These are phyloP conservation scores for Podospora pseudoanserina DNA, from an alignment of 495 filamentous ascomycete species.

Conservation along the genomic window DNA sequence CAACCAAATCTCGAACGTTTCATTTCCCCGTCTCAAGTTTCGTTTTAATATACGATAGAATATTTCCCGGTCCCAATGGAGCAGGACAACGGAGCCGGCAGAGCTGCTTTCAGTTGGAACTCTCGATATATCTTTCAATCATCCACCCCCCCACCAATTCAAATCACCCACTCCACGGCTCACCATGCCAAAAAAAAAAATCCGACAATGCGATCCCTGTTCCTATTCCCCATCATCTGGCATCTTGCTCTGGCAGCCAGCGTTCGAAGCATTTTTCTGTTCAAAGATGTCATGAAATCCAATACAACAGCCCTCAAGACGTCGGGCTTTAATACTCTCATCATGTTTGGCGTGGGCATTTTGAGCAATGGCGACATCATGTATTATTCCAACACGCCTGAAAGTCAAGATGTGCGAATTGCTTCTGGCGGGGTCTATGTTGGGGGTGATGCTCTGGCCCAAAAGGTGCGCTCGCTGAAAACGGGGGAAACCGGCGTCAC, in stretches of 20 bases:
- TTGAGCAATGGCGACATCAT: constrained; percentile 41
- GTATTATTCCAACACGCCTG: constrained; percentile 47
- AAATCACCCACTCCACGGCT: too few relatives aligned
- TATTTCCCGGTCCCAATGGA: too few relatives aligned
- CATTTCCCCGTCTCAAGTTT: too few relatives aligned
- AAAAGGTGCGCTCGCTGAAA: constrained; percentile 43
- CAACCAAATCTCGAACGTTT: too few relatives aligned
- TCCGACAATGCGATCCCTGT: too few relatives aligned
- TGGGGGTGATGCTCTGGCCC: constrained; percentile 37
- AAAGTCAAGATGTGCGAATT: constrained; percentile 33
- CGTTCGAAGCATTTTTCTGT: constrained; percentile 40
- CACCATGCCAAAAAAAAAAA: too few relatives aligned
- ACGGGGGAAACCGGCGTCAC: constrained; percentile 28
- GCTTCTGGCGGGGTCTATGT: constrained; percentile 37
- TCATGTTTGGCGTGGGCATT: constrained; percentile 44
- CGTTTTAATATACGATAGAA: too few relatives aligned
- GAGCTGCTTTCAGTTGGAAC: too few relatives aligned
- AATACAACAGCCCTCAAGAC: constrained; percentile 36
- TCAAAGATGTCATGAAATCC: constrained; percentile 46
- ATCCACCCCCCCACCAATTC: too few relatives aligned
- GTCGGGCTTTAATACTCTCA: constrained; percentile 40
- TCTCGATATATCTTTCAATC: too few relatives aligned
- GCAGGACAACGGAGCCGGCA: too few relatives aligned
- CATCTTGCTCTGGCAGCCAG: constrained; percentile 11
- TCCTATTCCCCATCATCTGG: too few relatives aligned